Conservation (phyloP, 2,329 filamentous ascomycete genomes). For the Cladosporium sp. region DNA sequence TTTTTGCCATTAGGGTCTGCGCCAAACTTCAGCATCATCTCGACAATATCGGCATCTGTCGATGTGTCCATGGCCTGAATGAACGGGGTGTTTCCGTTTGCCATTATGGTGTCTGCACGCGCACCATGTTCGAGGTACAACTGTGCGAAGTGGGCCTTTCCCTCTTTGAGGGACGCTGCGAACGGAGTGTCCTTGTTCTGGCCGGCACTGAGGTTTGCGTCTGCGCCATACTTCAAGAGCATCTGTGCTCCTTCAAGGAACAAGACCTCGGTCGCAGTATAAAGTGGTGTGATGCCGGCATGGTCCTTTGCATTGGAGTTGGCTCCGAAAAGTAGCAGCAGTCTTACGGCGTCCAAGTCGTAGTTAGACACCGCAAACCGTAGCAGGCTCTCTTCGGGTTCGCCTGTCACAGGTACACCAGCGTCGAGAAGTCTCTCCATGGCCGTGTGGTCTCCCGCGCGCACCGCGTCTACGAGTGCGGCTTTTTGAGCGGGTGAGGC, state of each 20-base stretch:
- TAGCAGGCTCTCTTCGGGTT: slow-evolving; percentile 19
- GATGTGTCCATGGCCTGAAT: slow-evolving; percentile 57
- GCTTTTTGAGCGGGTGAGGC: slow-evolving; percentile 32
- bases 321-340: slow-evolving; percentile 57
- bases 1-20: slow-evolving; percentile 57
- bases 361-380: slow-evolving; percentile 23
- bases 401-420: slow-evolving; percentile 19
- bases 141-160: slow-evolving; percentile 54
- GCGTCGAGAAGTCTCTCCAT: slow-evolving; percentile 27
- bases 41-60: slow-evolving; percentile 50
- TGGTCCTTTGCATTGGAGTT: slow-evolving; percentile 56
- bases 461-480: slow-evolving; percentile 35
- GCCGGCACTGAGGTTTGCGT: slow-evolving; percentile 50
- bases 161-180: slow-evolving; percentile 45
- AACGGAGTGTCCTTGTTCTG: slow-evolving; percentile 53
- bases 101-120: slow-evolving; percentile 50
- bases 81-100: slow-evolving; percentile 57
- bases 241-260: slow-evolving; percentile 54
- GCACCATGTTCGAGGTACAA: slow-evolving; percentile 59
- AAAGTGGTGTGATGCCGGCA: slow-evolving; percentile 59
- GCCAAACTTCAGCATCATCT: slow-evolving; percentile 57
- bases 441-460: slow-evolving; percentile 25
- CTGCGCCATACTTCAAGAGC: slow-evolving; percentile 61
- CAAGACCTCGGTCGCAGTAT: slow-evolving; percentile 40
- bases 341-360: slow-evolving; percentile 38